Evolutionary conservation across 805 yeast species (phyloP), one percentile per base, ranked within the genome.

Genomic region (Saccharomycopsis sp.): DNA sequence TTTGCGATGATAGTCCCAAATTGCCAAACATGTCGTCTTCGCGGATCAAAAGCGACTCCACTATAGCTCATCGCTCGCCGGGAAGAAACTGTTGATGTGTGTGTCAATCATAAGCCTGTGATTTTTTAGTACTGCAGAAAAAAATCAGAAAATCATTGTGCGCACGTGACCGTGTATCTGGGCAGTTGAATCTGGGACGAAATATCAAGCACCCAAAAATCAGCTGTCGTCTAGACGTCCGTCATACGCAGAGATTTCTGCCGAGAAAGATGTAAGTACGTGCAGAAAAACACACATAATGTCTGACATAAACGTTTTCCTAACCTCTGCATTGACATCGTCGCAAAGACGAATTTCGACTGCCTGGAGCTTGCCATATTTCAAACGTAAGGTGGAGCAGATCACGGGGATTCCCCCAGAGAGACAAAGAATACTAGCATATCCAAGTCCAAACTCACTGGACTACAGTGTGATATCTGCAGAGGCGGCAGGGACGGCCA

Each of bases 341-440:
- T 83, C 94, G 1, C 91, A 87, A 66, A 71, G 91, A 56, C 71
- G 87, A 48, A 70, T 89, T 29, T 79, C 86, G 0, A 79, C 82
- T 0, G 76, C 74, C 44, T 87, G 92, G 91, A 68, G 80, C 0
- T 56, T 87, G 15, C 69, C 68, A 4, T 71, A 80, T 61, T 75
- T 89, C 54, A 79, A 81, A 62, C 62, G 69, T 46, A 76, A 80
- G 57, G 68, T 89, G 9, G 94, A 87, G 64, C 76, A 74, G 40
- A 80, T 88, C 60, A 87, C 96, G 0, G 97, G 97, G 1, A 79
- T 89, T 24, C 81, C 84, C 2, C 85, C 89, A 2, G 61, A 65
- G 14, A 72, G 68, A 59, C 96, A 85, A 66, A 71, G 71, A 15
- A 66, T 84, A 15, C 75, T 75, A 57, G 69, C 80, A 41, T 82